A percentile compares a stretch with the other conserved stretches of the same genome.
Conservation (phyloP, 2,329 filamentous ascomycete genomes). For the Penicillium sp. region DNA sequence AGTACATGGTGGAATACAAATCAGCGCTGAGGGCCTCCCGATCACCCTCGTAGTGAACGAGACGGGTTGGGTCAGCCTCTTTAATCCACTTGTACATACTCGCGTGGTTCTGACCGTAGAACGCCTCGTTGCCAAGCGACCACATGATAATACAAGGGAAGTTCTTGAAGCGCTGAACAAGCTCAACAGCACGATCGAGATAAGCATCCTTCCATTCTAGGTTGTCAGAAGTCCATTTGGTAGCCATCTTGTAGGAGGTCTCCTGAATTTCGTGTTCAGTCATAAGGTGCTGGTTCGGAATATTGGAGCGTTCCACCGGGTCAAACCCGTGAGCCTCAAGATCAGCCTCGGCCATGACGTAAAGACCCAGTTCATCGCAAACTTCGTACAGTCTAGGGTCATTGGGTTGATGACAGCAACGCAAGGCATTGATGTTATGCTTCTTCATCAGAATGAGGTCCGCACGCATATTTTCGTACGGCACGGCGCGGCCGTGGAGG, state of each 20-base stretch:
- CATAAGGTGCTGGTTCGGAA: constrained; percentile 60
- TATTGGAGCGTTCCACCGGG: constrained; percentile 50
- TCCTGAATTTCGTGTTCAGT: constrained; percentile 49
- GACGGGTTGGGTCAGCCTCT: constrained; percentile 55
- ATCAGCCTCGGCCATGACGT: constrained; percentile 41
- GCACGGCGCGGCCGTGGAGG: constrained; percentile 61
- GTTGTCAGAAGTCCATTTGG: constrained; percentile 50
- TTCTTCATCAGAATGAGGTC: constrained; percentile 68
- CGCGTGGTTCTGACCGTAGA: constrained; percentile 67
- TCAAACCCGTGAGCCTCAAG: constrained; percentile 41
- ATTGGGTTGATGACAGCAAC: constrained; percentile 67
- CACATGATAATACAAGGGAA: constrained; percentile 69
- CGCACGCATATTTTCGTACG: constrained; percentile 59
- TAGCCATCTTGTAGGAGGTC: constrained; percentile 58
- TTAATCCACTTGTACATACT: constrained; percentile 67
- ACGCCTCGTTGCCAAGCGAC: constrained; percentile 72
- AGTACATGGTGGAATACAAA: constrained; percentile 70
- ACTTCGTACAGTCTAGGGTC: constrained; percentile 41
- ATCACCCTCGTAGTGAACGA: constrained; percentile 68
- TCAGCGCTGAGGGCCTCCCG: constrained; percentile 60
- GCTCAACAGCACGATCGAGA: constrained; percentile 63
- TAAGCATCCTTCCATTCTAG: constrained; percentile 57
- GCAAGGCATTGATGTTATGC: constrained; percentile 70
- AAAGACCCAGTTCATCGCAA: constrained; percentile 39
- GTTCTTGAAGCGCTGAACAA: constrained; percentile 69